Conservation (phyloP, 345 rosid genomes). For the Syzygium aqueum region DNA sequence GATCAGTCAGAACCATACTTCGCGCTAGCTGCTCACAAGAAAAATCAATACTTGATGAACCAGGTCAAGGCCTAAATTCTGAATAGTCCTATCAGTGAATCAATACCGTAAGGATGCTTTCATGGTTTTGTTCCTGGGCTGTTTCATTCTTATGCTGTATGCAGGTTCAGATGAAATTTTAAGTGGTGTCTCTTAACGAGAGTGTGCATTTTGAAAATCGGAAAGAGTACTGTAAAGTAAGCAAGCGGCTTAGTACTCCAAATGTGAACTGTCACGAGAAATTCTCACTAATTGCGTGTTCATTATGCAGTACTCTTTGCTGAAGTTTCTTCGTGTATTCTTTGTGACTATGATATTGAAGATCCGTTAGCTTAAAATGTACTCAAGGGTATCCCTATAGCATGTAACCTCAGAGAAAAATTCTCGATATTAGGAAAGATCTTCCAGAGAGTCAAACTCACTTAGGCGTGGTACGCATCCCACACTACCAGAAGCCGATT, state of each 20-base stretch:
- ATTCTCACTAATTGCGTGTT: neutral
- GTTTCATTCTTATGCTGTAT: neutral
- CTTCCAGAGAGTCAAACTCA: neutral
- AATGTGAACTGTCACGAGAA: neutral
- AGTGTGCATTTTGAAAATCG: neutral
- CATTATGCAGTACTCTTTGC: neutral
- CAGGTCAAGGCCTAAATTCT: neutral
- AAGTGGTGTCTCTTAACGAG: neutral
- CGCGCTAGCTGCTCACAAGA: slow-evolving; percentile 7
- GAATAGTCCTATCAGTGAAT: neutral
- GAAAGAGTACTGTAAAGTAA: neutral
- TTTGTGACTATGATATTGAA: neutral
- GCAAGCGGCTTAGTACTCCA: neutral
- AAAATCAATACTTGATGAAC: neutral
- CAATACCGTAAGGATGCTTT: neutral
- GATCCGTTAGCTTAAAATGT: neutral
- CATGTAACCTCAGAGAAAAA: neutral
- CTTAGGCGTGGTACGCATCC: neutral
- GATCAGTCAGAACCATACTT: slow-evolving; percentile 5
- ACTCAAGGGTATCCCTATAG: neutral
- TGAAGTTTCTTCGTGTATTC: neutral
- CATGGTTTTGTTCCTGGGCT: neutral
- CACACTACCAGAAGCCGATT: neutral
- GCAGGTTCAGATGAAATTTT: neutral
- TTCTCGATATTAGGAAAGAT: neutral